Base-by-base conservation (phyloP, 768 basidiomycete genomes). In the Pulveroboletus ravenelii region DNA sequence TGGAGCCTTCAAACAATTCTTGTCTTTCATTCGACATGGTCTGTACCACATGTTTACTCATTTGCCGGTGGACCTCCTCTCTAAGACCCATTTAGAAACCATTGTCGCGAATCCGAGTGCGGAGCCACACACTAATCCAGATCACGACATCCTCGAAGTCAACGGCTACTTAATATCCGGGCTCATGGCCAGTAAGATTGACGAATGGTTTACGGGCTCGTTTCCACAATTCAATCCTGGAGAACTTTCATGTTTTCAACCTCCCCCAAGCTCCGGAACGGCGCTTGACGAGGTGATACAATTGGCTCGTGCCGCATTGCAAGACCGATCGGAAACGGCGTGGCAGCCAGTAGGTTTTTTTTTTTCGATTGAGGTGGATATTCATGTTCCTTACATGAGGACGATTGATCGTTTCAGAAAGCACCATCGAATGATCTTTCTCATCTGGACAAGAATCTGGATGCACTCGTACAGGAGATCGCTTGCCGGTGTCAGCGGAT, bases 21-120 rank as follows among this genome's bases (percentile, higher is more conserved):
- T 91, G 48, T 74, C 73, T 13, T 92, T 89, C 82, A 70, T 92
- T 52, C 78, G 82, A 52, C 82, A 77, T 65, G 89, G 89, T 89
- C 64, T 63, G 75, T 67, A 41, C 32, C 45, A 49, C 47, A 37
- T 40, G 41, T 44, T 53, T 45, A 37, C 35, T 37, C 27, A 20
- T 49, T 54, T 51, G 46, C 29, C 34, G 32, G 41, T 42, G n/a
- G 40, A 45, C 46, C 50, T 48, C 53, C 53, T 50, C 52, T 53
- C 52, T 58, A 54, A 56, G 43, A 49, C 56, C 55, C 55, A 30
- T 52, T 48, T 60, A 77, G 78, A 76, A 67, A 78, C 77, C 42
- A 66, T 70, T 49, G 75, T 77, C 50, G 71, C 74, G 51, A 83
- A 80, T 60, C 69, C 78, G 32, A 65, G 74, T 41, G 72, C 70